Base-by-base conservation (phyloP, 2,329 filamentous ascomycete species). In the Fusarium devonianum region DNA sequence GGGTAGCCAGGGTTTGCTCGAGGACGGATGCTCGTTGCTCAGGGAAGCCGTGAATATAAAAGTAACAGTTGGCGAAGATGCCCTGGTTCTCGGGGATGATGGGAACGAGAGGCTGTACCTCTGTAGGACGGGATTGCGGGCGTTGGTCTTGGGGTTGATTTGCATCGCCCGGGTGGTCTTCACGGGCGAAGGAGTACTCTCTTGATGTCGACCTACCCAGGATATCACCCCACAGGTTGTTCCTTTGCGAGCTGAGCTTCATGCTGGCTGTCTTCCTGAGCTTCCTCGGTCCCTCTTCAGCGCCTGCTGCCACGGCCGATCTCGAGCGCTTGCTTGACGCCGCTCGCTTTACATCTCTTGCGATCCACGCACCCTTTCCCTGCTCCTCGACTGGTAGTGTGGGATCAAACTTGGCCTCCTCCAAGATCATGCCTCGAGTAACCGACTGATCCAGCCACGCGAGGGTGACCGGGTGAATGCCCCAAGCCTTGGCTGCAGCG, bases 191-290 rank as follows among this genome's bases (percentile, higher is more conserved):
- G 0, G 71, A 72, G 49, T 68, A 66, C 28, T 72, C 70, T 33
- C 67, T 67, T 2, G 71, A 71, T 10, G 63, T 67, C 16, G 71
- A 62, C 69, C 45, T 61, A 8, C 85, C 85, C 17, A 94, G 81
- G 50, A 99, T 95, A 63, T 95, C 90, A 5, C 88, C 88, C 93
- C 93, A 97, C n/a, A 97, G 80, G 19, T 84, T 86, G 63, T 92
- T 86, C 60, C 86, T 88, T 65, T 97, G 92, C 38, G 81, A 88
- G 49, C 81, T 86, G 22, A 97, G 76, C 69, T 91, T 93, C 67
- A 88, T 86, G 70, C 92, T 97, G 16, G 92, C 89, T 5, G 90
- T 92, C 64, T 92, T 88, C 60, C 94, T 85, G 59, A 99, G 73
- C 73, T 97, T 97, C 59, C 92, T 83, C 55, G 84, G 84, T 4